Evolutionary conservation across 805 yeast species (phyloP).

Genomic region (Blastobotrys mokoenaii): DNA sequence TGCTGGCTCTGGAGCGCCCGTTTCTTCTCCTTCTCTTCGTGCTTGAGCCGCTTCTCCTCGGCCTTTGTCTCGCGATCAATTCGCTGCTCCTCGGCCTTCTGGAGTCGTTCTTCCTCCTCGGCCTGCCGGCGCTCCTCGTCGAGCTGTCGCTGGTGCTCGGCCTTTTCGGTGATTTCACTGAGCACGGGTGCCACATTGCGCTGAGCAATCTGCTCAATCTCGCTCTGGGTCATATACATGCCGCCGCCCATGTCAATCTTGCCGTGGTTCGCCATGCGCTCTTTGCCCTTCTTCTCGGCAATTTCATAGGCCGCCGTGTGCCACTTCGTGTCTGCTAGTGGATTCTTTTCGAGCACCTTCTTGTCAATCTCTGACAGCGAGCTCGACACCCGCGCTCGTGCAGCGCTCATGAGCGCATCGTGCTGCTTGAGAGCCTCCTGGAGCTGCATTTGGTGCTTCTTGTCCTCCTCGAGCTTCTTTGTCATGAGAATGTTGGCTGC

Average conservation of each 20-base stretch:
- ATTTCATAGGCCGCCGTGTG: conserved; percentile 69
- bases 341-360: conserved; percentile 33
- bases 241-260: conserved; percentile 86
- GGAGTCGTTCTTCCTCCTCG: conserved; percentile 21
- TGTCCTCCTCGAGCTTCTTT: conserved; percentile 6
- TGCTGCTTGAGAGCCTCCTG: conserved; percentile 11
- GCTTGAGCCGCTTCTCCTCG: conserved; percentile 19
- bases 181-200: conserved; percentile 77
- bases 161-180: conserved; percentile 61
- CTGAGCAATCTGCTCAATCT: conserved; percentile 72
- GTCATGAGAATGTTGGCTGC: not conserved
- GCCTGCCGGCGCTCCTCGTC: conserved; percentile 39
- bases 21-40: conserved; percentile 18
- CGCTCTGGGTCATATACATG: conserved; percentile 60
- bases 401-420: conserved; percentile 41
- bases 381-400: conserved; percentile 41
- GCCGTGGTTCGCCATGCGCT: conserved; percentile 44
- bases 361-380: conserved; percentile 35
- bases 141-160: conserved; percentile 54
- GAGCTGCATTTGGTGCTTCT: conserved; percentile 16
- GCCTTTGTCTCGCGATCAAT: conserved; percentile 15
- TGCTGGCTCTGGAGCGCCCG: conserved; percentile 11
- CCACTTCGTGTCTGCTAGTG: conserved; percentile 35
- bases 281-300: conserved; percentile 61
- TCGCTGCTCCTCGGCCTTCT: conserved; percentile 11